Evolutionary conservation across 2,329 filamentous ascomycete species (phyloP).

Genomic region (Aspergillus quadrilineatus): DNA sequence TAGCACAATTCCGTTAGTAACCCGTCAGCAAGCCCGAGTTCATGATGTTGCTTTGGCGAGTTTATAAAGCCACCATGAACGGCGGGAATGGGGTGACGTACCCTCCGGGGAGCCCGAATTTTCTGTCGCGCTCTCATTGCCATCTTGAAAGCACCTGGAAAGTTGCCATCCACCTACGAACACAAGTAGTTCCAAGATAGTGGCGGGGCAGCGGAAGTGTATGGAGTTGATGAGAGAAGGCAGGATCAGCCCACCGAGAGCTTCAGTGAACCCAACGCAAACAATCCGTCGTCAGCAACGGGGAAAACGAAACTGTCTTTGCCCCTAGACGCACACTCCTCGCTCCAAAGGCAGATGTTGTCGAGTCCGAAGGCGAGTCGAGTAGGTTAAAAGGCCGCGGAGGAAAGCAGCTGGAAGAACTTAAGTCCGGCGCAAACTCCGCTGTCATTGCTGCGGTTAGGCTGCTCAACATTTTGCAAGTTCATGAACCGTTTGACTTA

Average conservation of each 20-base stretch:
- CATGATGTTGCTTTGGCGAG: neutral
- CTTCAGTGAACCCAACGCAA: neutral
- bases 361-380: neutral
- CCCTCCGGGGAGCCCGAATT: slow-evolving; percentile 66
- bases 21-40: neutral
- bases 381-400: slow-evolving; percentile 18
- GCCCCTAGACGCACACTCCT: neutral
- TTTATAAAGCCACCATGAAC: neutral
- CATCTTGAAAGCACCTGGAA: slow-evolving; percentile 37
- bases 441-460: slow-evolving; percentile 10
- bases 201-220: slow-evolving; percentile 8
- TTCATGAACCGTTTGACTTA: neutral
- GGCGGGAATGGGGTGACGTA: slow-evolving; percentile 46
- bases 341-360: neutral
- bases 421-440: slow-evolving; percentile 27
- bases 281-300: neutral
- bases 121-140: slow-evolving; percentile 59
- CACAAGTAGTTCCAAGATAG: neutral
- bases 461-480: neutral
- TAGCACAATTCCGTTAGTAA: slow-evolving; percentile 31
- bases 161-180: slow-evolving; percentile 14
- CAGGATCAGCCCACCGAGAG: neutral
- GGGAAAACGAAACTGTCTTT: neutral
- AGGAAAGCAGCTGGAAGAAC: slow-evolving; percentile 26
- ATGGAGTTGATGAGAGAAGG: slow-evolving; percentile 17